Conservation (phyloP, 192 early-diverging fungal species). For the Coemansia sp. region DNA sequence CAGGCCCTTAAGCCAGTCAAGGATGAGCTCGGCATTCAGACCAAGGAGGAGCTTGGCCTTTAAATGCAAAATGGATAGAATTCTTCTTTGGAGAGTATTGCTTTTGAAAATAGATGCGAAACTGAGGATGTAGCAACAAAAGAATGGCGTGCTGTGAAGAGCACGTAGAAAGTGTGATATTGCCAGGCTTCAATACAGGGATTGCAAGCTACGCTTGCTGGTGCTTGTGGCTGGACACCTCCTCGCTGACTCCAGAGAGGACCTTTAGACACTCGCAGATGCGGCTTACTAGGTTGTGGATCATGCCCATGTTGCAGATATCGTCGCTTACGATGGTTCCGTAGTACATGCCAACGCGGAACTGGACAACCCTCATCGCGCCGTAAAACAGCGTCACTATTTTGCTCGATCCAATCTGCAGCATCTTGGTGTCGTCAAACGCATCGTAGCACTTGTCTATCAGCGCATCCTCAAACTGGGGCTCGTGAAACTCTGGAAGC, state of each 20-base stretch:
- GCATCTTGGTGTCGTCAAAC: conserved; percentile 48
- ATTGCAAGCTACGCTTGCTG: background rate
- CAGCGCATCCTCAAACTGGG: conserved; percentile 46
- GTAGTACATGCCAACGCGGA: conserved; percentile 54
- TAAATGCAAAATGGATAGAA: conserved; percentile 32
- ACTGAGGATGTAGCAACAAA: background rate
- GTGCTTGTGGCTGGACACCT: background rate
- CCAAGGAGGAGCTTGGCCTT: conserved; percentile 87
- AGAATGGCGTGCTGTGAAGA: no score
- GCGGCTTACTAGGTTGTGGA: conserved; percentile 48
- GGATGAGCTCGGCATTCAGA: conserved; percentile 85
- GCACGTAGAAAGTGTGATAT: no score
- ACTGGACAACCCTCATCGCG: conserved; percentile 52
- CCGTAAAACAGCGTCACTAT: conserved; percentile 48
- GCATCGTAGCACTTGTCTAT: conserved; percentile 56
- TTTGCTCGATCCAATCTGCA: conserved; percentile 44
- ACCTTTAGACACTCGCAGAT: conserved; percentile 39
- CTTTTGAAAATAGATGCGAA: conserved; percentile 17
- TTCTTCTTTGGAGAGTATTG: background rate
- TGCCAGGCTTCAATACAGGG: no score
- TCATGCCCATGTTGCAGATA: conserved; percentile 48
- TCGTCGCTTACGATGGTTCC: conserved; percentile 50
- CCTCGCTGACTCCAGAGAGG: conserved; percentile 32
- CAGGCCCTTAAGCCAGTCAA: conserved; percentile 84
- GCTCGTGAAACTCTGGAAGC: conserved; percentile 51